Percentiles rank a stretch among this genome's conserved stretches.
These are phyloP conservation scores for Saccharum officinarum DNA, from an alignment of 176 grass and related monocot species.

Conservation along the genomic window DNA sequence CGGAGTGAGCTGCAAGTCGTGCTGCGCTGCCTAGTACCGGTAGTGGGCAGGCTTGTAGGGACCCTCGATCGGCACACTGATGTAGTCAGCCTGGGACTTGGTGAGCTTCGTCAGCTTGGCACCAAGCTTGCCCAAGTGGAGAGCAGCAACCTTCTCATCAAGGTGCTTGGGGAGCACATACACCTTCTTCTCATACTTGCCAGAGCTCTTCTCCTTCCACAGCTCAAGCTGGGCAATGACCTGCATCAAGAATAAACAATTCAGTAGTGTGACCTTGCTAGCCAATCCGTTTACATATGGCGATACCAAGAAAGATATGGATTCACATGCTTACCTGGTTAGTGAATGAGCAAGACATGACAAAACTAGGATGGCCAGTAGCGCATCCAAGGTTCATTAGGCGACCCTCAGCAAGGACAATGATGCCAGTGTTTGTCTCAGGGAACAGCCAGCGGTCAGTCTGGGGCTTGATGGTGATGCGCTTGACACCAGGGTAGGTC, in stretches of 20 bases:
- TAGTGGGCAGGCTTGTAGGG: conserved; percentile 86
- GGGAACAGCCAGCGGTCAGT: conserved; percentile 98
- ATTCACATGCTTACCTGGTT: conserved; percentile 67
- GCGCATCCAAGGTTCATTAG: conserved; percentile 97
- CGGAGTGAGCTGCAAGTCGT: conserved; percentile 3
- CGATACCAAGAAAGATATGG: background rate
- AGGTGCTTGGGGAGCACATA: conserved; percentile 96
- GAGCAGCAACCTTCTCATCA: conserved; percentile 95
- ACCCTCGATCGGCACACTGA: conserved; percentile 72
- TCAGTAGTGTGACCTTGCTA: background rate
- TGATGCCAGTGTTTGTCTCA: conserved; percentile 83
- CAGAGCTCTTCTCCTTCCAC: conserved; percentile 81
- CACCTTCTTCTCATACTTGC: conserved; percentile 99
- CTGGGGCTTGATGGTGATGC: conserved; percentile 98
- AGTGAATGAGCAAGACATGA: conserved; percentile 99
- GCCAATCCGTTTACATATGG: background rate
- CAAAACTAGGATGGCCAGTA: conserved; percentile 96
- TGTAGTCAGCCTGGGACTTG: conserved; percentile 77
- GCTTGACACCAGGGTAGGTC: conserved; percentile 90
- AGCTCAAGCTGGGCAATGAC: conserved; percentile 96
- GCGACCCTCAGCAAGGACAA: conserved; percentile 93
- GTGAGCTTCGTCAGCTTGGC: conserved; percentile 82
- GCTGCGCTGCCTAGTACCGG: conserved; percentile 66
- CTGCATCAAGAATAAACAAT: conserved; percentile 39
- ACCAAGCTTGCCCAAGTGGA: conserved; percentile 90